Evolutionary conservation across 139 green algal genomes (phyloP).

Genomic region (Astrephomene gubernaculifera): DNA sequence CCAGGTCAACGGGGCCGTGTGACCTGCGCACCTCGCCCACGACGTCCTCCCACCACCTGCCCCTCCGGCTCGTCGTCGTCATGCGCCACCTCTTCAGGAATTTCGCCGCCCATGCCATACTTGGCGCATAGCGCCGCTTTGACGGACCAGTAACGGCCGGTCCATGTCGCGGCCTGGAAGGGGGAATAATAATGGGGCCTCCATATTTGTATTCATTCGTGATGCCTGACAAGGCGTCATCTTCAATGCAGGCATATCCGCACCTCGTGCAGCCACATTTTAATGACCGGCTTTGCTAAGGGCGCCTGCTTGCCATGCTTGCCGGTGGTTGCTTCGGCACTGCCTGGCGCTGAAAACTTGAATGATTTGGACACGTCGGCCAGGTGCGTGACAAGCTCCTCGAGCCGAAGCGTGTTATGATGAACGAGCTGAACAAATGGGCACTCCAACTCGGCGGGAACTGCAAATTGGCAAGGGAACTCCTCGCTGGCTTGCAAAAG

Average conservation of each 20-base stretch:
- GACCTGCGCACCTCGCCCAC: slow-evolving; percentile 17
- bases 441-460: slow-evolving; percentile 62
- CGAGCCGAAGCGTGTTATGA: slow-evolving; percentile 54
- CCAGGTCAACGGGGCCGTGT: too few relatives aligned
- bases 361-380: neutral
- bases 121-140: slow-evolving; percentile 22
- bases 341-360: neutral
- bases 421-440: slow-evolving; percentile 60
- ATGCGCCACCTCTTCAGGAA: slow-evolving; percentile 1
- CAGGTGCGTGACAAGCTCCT: slow-evolving; percentile 53
- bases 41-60: neutral
- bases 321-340: neutral
- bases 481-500: neutral
- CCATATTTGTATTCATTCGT: too few relatives aligned
- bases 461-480: slow-evolving; percentile 45
- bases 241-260: too few relatives aligned
- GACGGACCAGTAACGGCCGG: slow-evolving; percentile 28
- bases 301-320: slow-evolving; percentile 13
- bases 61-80: slow-evolving; percentile 22
- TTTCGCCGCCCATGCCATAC: neutral
- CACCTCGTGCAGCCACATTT: slow-evolving; percentile 41
- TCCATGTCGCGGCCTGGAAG: slow-evolving; percentile 29
- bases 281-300: slow-evolving; percentile 6
- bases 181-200: too few relatives aligned
- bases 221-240: too few relatives aligned